Conservation (phyloP, 306 rosid genomes). For the Corylus avellana region DNA sequence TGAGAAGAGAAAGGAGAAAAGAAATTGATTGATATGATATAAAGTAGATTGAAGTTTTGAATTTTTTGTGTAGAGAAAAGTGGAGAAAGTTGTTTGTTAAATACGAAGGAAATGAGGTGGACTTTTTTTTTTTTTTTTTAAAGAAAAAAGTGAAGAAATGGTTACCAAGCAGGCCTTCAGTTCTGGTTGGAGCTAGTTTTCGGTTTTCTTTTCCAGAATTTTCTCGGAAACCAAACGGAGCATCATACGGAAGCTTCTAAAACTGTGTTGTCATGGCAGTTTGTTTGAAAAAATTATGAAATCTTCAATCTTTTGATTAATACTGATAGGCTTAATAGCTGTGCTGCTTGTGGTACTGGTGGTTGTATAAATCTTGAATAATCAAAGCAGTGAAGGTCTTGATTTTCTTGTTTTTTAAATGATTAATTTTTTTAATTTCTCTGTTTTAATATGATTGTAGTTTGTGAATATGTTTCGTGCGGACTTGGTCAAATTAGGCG, state of each 20-base stretch:
- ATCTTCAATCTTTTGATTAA: background rate
- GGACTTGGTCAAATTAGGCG: conserved; percentile 29
- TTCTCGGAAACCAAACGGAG: conserved; percentile 28
- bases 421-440: background rate
- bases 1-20: too few species aligned
- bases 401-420: background rate
- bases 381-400: background rate
- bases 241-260: background rate
- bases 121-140: too few species aligned
- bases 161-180: too few species aligned
- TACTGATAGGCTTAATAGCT: background rate
- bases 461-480: conserved; percentile 3
- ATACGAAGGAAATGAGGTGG: too few species aligned
- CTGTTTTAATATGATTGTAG: background rate
- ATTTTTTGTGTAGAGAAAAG: too few species aligned
- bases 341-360: background rate
- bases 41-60: too few species aligned
- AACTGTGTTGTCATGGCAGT: background rate
- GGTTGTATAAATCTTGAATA: background rate
- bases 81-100: too few species aligned
- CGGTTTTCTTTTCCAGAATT: conserved; percentile 8
- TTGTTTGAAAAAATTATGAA: background rate
- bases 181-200: background rate
- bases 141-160: too few species aligned
- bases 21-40: too few species aligned